Percentiles rank a stretch among this genome's conserved stretches.
Evolutionary conservation across 352 stramenopile species (phyloP).

Genomic region (Phytophthora pistaciae): DNA sequence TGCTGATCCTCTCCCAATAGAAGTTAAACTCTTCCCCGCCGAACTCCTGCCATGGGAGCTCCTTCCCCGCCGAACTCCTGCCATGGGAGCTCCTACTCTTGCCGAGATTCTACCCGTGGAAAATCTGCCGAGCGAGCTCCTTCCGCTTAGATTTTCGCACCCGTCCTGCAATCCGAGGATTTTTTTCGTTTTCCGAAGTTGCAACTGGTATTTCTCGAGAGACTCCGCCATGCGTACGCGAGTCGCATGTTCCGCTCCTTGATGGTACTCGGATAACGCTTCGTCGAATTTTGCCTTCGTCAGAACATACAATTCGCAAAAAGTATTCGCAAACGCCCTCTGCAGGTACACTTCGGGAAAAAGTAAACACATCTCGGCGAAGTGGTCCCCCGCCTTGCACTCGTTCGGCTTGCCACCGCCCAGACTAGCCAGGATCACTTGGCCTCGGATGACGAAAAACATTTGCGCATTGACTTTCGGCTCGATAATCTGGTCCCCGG

Average conservation of each 20-base stretch:
- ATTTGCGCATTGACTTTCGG: conserved; percentile 82
- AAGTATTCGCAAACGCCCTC: conserved; percentile 77
- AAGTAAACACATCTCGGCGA: conserved; percentile 68
- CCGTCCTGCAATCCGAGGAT: conserved; percentile 61
- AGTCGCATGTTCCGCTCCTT: conserved; percentile 29
- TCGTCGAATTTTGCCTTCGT: conserved; percentile 71
- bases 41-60: conserved; percentile 24
- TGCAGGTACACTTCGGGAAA: conserved; percentile 63
- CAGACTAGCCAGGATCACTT: conserved; percentile 55
- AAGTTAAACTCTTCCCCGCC: conserved; percentile 21
- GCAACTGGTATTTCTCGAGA: conserved; percentile 62
- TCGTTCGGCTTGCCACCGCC: conserved; percentile 55
- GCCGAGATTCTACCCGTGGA: conserved; percentile 4
- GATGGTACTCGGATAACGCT: conserved; percentile 61
- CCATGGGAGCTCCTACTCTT: conserved; percentile 2
- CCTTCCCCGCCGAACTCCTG: conserved; percentile 33
- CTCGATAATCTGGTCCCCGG: conserved; percentile 72
- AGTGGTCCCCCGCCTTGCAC: conserved; percentile 70
- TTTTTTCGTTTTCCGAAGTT: conserved; percentile 82
- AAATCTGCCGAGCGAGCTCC: conserved; percentile 22
- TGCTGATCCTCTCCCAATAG: conserved; percentile 5
- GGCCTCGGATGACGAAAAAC: conserved; percentile 78
- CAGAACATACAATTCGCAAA: conserved; percentile 82
- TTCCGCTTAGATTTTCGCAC: conserved; percentile 12
- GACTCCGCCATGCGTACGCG: conserved; percentile 49